phyloP scores from a whole-genome alignment of 176 grass and related monocot genomes.

The Thalia dealbata region DNA sequence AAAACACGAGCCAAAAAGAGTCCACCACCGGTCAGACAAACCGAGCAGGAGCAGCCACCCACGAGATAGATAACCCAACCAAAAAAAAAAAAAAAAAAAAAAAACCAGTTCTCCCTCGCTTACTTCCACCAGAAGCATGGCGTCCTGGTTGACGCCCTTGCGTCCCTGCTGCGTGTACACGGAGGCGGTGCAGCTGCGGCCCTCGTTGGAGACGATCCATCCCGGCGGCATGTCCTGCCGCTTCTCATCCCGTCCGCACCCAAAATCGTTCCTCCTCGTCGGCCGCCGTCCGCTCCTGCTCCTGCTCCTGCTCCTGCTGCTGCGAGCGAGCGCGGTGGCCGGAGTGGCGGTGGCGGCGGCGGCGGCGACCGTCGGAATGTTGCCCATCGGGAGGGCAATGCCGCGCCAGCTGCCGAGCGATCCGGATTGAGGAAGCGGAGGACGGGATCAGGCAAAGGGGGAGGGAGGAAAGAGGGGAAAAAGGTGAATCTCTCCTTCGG shows the following conservation, averaged over 20 bases:
- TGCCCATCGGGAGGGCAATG: not conserved
- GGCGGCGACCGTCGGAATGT: not conserved
- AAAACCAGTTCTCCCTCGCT: slow-evolving; percentile 1
- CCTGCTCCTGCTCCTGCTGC: not conserved
- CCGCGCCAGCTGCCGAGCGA: not conserved
- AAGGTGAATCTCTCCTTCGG: not conserved
- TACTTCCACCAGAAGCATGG: slow-evolving; percentile 99
- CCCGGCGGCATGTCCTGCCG: slow-evolving; percentile 28
- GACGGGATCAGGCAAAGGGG: not conserved
- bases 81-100: not conserved
- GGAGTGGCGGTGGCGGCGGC: not conserved
- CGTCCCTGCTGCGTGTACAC: slow-evolving; percentile 89
- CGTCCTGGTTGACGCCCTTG: slow-evolving; percentile 98
- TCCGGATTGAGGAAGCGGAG: not conserved
- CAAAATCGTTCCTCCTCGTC: not conserved
- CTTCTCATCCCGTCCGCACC: not conserved
- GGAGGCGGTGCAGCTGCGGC: slow-evolving; percentile 48
- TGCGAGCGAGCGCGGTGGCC: not conserved
- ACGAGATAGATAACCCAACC: not conserved
- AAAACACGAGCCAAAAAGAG: not conserved
- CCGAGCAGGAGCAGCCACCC: not conserved
- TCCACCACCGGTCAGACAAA: not conserved
- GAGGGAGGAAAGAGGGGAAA: not conserved
- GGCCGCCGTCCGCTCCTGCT: not conserved
- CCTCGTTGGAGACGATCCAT: slow-evolving; percentile 96